Evolutionary conservation across 2,329 filamentous ascomycete genomes (phyloP).

Genomic region (Phaeoacremonium minimum): DNA sequence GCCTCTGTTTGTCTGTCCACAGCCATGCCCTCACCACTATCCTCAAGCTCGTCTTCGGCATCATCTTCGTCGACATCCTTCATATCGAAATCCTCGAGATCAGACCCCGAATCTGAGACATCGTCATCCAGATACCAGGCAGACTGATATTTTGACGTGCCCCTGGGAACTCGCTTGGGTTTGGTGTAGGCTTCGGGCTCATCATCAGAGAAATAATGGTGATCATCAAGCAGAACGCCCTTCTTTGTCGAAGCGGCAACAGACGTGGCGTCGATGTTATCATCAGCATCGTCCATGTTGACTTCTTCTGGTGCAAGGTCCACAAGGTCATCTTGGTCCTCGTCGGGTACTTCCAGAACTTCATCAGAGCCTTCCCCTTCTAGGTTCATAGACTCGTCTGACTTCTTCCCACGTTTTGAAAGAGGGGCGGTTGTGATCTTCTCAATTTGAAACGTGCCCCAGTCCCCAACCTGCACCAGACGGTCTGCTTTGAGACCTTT

Average conservation of each 20-base stretch:
- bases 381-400: constrained; percentile 61
- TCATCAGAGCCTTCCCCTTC: constrained; percentile 53
- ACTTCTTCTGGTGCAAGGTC: constrained; percentile 84
- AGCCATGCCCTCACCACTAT: constrained; percentile 71
- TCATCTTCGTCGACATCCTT: constrained; percentile 54
- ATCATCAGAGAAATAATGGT: constrained; percentile 94
- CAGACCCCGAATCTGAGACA: constrained; percentile 78
- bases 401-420: constrained; percentile 53
- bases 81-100: constrained; percentile 64
- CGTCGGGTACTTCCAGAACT: constrained; percentile 66
- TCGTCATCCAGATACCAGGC: constrained; percentile 84
- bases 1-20: constrained; percentile 68
- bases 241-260: constrained; percentile 57
- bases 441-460: constrained; percentile 89
- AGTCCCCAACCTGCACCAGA: constrained; percentile 85
- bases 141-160: constrained; percentile 90
- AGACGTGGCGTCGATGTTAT: constrained; percentile 29
- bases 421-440: constrained; percentile 79
- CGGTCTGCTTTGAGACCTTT: constrained; percentile 85
- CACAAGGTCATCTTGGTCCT: constrained; percentile 77
- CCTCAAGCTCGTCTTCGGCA: constrained; percentile 65
- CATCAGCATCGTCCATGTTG: constrained; percentile 63
- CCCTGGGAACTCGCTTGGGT: constrained; percentile 77
- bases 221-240: constrained; percentile 90
- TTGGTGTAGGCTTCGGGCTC: constrained; percentile 50